phyloP scores from a whole-genome alignment of 257 asterid genomes.

The Mitragyna speciosa region DNA sequence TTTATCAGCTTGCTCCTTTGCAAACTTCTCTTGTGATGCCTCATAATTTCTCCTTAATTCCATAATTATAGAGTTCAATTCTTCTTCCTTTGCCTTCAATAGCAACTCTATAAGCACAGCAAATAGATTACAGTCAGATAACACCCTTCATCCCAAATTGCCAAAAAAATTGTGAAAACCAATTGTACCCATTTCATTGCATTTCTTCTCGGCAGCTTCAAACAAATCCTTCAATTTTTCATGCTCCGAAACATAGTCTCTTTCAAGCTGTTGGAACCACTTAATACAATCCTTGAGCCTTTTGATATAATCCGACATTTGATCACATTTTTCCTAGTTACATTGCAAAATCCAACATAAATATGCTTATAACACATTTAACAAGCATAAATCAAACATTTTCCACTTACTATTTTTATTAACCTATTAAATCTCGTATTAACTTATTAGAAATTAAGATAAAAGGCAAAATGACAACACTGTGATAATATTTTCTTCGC shows the following conservation, averaged over 20 bases:
- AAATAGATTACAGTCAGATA: background rate
- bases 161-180: conserved; percentile 2
- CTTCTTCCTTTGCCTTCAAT: conserved; percentile 81
- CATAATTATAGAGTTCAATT: conserved; percentile 66
- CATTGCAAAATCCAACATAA: conserved; percentile 6
- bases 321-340: conserved; percentile 71
- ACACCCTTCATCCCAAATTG: background rate
- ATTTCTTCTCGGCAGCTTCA: conserved; percentile 67
- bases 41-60: conserved; percentile 68
- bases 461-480: conserved; percentile 1
- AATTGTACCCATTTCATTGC: conserved; percentile 30
- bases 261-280: conserved; percentile 91
- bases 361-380: conserved; percentile 8
- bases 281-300: conserved; percentile 72
- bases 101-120: conserved; percentile 45
- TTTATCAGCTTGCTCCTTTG: conserved; percentile 72
- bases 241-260: conserved; percentile 49
- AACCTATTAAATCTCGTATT: background rate
- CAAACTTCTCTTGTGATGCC: conserved; percentile 62
- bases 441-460: background rate
- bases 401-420: background rate
- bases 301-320: conserved; percentile 59
- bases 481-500: background rate
- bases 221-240: conserved; percentile 51
- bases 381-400: background rate